Evolutionary conservation across 2,329 filamentous ascomycete species (phyloP).

Genomic region (Beauveria pseudobassiana): DNA sequence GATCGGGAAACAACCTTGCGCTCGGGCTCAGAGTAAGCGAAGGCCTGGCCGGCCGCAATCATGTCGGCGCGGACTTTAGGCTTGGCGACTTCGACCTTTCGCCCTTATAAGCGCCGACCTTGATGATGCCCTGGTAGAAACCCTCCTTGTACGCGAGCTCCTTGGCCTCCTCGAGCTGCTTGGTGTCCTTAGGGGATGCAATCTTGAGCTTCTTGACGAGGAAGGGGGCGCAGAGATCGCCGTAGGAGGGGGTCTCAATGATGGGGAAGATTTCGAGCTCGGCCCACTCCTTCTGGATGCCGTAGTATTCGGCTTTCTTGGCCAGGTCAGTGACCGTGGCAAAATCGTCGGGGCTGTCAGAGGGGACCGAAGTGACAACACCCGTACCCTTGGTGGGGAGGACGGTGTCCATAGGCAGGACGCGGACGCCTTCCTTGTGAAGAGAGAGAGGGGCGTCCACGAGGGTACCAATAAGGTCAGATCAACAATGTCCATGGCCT

Average conservation of each 20-base stretch:
- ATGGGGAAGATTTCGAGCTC: constrained; percentile 84
- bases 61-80: constrained; percentile 74
- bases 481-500: constrained; percentile 66
- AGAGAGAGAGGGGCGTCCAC: constrained; percentile 84
- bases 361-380: constrained; percentile 92
- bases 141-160: constrained; percentile 95
- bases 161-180: constrained; percentile 84
- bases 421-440: constrained; percentile 74
- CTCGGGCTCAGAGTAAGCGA: constrained; percentile 90
- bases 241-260: constrained; percentile 81
- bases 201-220: constrained; percentile 94
- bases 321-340: constrained; percentile 79
- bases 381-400: constrained; percentile 91
- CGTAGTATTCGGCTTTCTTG: constrained; percentile 95
- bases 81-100: constrained; percentile 81
- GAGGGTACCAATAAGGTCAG: constrained; percentile 78
- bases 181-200: constrained; percentile 88
- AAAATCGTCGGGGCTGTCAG: constrained; percentile 89
- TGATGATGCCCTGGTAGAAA: constrained; percentile 90
- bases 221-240: constrained; percentile 73
- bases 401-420: constrained; percentile 92
- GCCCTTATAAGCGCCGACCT: constrained; percentile 81
- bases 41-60: constrained; percentile 70
- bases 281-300: constrained; percentile 94
- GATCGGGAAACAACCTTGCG: constrained; percentile 82